These are phyloP conservation scores for Elsinoe fawcettii DNA, from an alignment of 2,329 filamentous ascomycete species.

Conservation along the genomic window DNA sequence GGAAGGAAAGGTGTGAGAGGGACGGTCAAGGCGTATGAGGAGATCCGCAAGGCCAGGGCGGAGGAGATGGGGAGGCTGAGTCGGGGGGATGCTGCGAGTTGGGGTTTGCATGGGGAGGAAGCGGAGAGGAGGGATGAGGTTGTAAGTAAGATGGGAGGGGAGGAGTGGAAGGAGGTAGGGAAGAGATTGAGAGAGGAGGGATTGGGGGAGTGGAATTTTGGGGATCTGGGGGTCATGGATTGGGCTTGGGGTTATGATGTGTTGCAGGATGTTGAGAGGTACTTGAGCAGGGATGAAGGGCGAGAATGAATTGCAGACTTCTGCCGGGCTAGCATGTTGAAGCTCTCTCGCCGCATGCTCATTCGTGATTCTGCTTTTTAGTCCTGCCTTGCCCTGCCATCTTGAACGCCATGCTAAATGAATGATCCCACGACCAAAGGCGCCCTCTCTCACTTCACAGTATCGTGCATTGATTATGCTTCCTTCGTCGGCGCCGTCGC, in stretches of 20 bases:
- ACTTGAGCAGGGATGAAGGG: neutral
- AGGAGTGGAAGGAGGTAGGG: neutral
- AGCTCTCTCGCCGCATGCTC: neutral
- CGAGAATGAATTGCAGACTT: neutral
- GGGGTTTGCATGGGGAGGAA: neutral
- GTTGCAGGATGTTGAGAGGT: neutral
- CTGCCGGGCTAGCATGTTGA: no score
- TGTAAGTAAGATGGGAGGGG: neutral
- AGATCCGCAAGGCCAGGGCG: neutral
- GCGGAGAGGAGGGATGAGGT: conserved; percentile 7
- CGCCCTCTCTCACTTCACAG: neutral
- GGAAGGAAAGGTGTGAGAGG: neutral
- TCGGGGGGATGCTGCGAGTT: neutral
- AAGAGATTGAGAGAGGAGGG: conserved; percentile 3
- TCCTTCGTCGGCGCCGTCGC: conserved; percentile 6
- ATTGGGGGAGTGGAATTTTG: conserved; percentile 1
- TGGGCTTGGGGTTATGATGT: conserved; percentile 12
- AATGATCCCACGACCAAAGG: neutral
- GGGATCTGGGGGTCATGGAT: neutral
- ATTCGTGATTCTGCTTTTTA: neutral
- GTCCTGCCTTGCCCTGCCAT: neutral
- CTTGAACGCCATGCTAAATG: conserved; percentile 10
- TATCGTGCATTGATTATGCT: conserved; percentile 15
- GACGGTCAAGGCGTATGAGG: neutral
- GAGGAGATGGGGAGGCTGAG: neutral